These are phyloP conservation scores for Trichoderma sp. DNA, from an alignment of 2,329 filamentous ascomycete genomes.

Conservation along the genomic window DNA sequence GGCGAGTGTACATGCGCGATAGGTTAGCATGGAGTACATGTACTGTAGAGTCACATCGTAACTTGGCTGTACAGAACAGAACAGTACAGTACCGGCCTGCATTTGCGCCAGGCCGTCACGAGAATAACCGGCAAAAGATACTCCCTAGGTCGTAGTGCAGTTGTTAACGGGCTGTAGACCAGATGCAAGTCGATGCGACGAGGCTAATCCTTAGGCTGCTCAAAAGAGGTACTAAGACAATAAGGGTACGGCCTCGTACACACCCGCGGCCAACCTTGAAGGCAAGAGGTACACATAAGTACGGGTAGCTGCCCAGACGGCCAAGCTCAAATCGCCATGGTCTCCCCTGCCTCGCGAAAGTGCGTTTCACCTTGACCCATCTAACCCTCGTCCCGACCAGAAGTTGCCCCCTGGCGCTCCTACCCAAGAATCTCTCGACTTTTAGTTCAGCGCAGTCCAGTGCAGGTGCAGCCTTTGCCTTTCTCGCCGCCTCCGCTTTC, in stretches of 20 bases:
- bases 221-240: not conserved
- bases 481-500: slow-evolving; percentile 5
- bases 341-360: slow-evolving; percentile 17
- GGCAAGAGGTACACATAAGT: not conserved
- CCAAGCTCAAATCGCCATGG: slow-evolving; percentile 2
- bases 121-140: not conserved
- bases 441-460: not conserved
- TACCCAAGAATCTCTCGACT: slow-evolving; percentile 7
- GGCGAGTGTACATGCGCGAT: not conserved
- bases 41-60: not conserved
- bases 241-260: not conserved
- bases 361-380: slow-evolving; percentile 20
- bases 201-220: not conserved
- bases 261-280: not conserved
- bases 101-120: not conserved
- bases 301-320: not conserved
- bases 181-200: not conserved
- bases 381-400: slow-evolving; percentile 17
- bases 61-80: not conserved
- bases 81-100: not conserved
- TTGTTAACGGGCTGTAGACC: not conserved
- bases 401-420: slow-evolving; percentile 12
- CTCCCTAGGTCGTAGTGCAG: not conserved
- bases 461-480: not conserved
- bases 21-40: not conserved